Evolutionary conservation across 495 filamentous ascomycete genomes (phyloP).

Genomic region (Amorphotheca resinae): DNA sequence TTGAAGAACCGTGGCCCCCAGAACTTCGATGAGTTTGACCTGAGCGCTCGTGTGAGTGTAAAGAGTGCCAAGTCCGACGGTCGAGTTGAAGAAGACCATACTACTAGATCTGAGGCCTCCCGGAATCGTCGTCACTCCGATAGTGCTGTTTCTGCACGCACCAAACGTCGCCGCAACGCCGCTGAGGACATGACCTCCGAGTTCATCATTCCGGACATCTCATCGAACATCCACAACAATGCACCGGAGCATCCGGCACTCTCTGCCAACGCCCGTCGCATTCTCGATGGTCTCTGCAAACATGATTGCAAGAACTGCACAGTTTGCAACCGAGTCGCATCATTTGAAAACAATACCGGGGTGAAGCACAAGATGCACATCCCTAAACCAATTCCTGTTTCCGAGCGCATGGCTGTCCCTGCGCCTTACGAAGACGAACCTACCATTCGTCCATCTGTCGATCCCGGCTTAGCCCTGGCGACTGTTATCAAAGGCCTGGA

Average conservation of each 20-base stretch:
- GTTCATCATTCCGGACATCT: constrained; percentile 59
- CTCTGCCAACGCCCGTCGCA: constrained; percentile 11
- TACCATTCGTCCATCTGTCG: constrained; percentile 63
- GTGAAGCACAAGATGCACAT: constrained; percentile 41
- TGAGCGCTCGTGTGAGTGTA: constrained; percentile 31
- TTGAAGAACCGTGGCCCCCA: background rate
- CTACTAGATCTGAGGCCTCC: constrained; percentile 10
- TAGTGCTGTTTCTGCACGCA: constrained; percentile 9
- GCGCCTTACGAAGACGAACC: constrained; percentile 49
- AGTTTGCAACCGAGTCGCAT: constrained; percentile 50
- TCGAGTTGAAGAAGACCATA: constrained; percentile 1
- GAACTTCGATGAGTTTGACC: constrained; percentile 7
- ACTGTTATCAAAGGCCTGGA: constrained; percentile 65
- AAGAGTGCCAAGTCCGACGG: constrained; percentile 28
- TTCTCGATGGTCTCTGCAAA: constrained; percentile 14
- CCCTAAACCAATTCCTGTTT: constrained; percentile 58
- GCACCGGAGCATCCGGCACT: constrained; percentile 9
- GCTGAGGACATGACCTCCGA: constrained; percentile 63
- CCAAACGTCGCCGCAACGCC: constrained; percentile 15
- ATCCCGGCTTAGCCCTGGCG: constrained; percentile 64
- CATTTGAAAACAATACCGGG: constrained; percentile 27
- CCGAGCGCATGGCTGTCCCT: constrained; percentile 45
- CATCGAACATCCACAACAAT: constrained; percentile 23
- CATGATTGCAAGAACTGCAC: constrained; percentile 53
- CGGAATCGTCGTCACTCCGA: constrained; percentile 35